Evolutionary conservation across 2,329 filamentous ascomycete species (phyloP).

Genomic region (Stagonosporopsis chrysanthemi): DNA sequence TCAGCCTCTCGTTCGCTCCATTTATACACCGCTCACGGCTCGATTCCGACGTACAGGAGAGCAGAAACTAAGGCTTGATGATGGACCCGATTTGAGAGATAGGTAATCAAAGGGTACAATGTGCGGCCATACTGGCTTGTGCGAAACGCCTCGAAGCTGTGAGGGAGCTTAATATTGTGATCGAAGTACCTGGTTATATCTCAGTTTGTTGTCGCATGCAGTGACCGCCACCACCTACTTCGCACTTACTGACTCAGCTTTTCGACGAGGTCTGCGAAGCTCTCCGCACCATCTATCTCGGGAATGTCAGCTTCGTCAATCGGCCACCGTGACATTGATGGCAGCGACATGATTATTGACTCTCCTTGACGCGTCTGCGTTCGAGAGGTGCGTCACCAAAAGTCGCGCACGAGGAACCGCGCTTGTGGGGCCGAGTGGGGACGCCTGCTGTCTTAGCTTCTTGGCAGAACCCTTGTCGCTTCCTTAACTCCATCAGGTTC

Average conservation of each 20-base stretch:
- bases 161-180: conserved; percentile 68
- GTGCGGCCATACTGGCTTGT: conserved; percentile 67
- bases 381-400: conserved; percentile 8
- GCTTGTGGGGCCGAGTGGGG: conserved; percentile 12
- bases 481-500: not conserved
- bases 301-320: conserved; percentile 57
- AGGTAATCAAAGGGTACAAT: conserved; percentile 68
- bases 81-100: conserved; percentile 68
- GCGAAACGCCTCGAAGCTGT: conserved; percentile 76
- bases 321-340: conserved; percentile 40
- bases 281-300: conserved; percentile 64
- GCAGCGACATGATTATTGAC: conserved; percentile 35
- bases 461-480: conserved; percentile 17
- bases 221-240: conserved; percentile 2
- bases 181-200: conserved; percentile 50
- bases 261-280: conserved; percentile 70
- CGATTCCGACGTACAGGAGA: conserved; percentile 65
- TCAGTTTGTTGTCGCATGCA: conserved; percentile 29
- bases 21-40: not conserved
- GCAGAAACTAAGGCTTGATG: conserved; percentile 77
- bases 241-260: conserved; percentile 62
- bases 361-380: conserved; percentile 12
- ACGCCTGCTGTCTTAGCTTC: conserved; percentile 24
- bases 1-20: conserved; percentile 20
- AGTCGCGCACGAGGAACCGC: conserved; percentile 16